Evolutionary conservation across 2,329 filamentous ascomycete genomes (phyloP).

Genomic region (Diaporthe sp.): DNA sequence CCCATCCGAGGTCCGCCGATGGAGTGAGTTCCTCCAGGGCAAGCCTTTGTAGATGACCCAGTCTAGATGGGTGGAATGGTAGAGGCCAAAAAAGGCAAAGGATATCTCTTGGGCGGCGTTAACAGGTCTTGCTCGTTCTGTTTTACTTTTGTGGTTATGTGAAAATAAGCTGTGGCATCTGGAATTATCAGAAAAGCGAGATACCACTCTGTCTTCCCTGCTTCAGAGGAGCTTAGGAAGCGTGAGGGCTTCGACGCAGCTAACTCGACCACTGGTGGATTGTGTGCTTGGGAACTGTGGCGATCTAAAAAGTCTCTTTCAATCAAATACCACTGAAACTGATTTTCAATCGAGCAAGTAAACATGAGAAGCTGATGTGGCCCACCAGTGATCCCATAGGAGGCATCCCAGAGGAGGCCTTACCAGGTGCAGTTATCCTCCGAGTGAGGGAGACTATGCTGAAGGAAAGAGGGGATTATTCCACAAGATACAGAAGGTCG

Average conservation of each 20-base stretch:
- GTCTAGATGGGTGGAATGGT: slow-evolving; percentile 24
- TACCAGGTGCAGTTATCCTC: too few species aligned
- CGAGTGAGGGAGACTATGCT: too few species aligned
- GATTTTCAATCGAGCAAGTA: neutral
- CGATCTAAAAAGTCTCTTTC: slow-evolving; percentile 24
- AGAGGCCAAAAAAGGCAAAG: slow-evolving; percentile 29
- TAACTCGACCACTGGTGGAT: slow-evolving; percentile 1
- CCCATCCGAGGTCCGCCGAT: slow-evolving; percentile 89
- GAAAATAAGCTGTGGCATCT: slow-evolving; percentile 34
- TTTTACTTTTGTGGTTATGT: slow-evolving; percentile 31
- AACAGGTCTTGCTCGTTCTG: slow-evolving; percentile 30
- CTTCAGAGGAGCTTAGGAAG: slow-evolving; percentile 19
- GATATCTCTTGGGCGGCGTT: slow-evolving; percentile 37
- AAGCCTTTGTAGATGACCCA: slow-evolving; percentile 76
- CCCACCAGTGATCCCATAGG: too few species aligned
- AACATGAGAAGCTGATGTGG: too few species aligned
- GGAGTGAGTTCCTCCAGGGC: slow-evolving; percentile 95
- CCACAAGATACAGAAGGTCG: too few species aligned
- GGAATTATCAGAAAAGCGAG: slow-evolving; percentile 25
- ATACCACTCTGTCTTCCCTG: slow-evolving; percentile 32
- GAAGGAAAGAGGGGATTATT: too few species aligned
- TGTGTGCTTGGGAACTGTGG: slow-evolving; percentile 19
- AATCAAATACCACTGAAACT: slow-evolving; percentile 4
- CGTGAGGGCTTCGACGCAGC: neutral
- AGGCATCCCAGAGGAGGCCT: too few species aligned